These are phyloP conservation scores for Asclepias syriaca DNA, from an alignment of 257 asterid species.

Conservation along the genomic window DNA sequence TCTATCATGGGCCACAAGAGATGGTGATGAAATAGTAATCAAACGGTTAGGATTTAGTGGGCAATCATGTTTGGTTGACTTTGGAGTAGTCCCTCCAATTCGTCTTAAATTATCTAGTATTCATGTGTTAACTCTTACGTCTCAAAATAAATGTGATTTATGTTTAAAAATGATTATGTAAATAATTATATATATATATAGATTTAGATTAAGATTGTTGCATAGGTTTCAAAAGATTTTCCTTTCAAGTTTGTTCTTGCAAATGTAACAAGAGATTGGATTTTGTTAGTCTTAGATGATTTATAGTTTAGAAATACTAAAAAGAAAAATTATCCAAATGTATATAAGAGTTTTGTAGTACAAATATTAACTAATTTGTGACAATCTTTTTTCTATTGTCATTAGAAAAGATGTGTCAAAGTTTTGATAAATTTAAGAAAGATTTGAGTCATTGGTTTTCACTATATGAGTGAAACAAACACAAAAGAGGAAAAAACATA, in stretches of 20 bases:
- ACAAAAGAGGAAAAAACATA: too few species aligned
- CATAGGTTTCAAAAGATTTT: neutral
- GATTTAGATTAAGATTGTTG: neutral
- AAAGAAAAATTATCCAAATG: too few species aligned
- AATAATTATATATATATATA: neutral
- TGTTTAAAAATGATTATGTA: too few species aligned
- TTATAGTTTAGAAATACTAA: too few species aligned
- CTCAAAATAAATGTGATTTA: too few species aligned
- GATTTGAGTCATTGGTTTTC: neutral
- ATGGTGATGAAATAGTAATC: slow-evolving; percentile 9
- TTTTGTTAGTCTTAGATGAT: neutral
- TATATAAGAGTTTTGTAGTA: too few species aligned
- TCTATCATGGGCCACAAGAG: neutral
- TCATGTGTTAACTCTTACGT: too few species aligned
- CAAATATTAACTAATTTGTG: too few species aligned
- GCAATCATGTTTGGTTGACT: slow-evolving; percentile 19
- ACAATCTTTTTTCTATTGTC: too few species aligned
- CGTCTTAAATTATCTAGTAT: too few species aligned
- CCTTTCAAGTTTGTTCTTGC: neutral
- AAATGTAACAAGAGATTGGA: neutral
- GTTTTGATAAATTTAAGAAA: too few species aligned
- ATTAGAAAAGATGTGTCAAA: too few species aligned
- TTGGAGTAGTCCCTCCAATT: neutral
- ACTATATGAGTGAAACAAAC: neutral
- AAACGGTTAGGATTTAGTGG: slow-evolving; percentile 20